Percentiles rank a stretch among this genome's conserved stretches.
Conservation (phyloP, 331 rosid species). For the Acacia pycnantha region DNA sequence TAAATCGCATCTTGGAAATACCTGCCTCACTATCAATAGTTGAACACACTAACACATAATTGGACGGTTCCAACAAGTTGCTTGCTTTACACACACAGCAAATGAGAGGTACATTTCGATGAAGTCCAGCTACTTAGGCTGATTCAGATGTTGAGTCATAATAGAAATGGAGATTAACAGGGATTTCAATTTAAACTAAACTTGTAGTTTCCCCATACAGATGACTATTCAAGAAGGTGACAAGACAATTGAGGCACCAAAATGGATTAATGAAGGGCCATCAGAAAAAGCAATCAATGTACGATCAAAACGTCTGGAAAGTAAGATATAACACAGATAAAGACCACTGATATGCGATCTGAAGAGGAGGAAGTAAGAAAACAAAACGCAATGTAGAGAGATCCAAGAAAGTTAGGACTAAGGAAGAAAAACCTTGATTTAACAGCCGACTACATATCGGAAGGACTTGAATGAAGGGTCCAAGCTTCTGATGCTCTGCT, state of each 20-base stretch:
- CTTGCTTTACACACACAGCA: neutral
- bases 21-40: neutral
- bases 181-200: neutral
- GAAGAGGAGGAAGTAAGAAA: neutral
- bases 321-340: slow-evolving; percentile 36
- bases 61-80: neutral
- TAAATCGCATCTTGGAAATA: neutral
- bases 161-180: slow-evolving; percentile 5
- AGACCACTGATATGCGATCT: slow-evolving; percentile 36
- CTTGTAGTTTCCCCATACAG: neutral
- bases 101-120: slow-evolving; percentile 18
- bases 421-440: slow-evolving; percentile 70
- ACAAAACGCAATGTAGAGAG: slow-evolving; percentile 40
- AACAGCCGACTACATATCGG: slow-evolving; percentile 89
- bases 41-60: neutral
- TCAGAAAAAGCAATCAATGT: slow-evolving; percentile 23
- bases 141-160: slow-evolving; percentile 24
- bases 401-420: slow-evolving; percentile 31
- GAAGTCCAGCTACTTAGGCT: neutral
- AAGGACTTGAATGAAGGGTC: slow-evolving; percentile 85
- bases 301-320: slow-evolving; percentile 15
- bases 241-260: slow-evolving; percentile 26
- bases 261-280: slow-evolving; percentile 17
- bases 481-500: slow-evolving; percentile 92
- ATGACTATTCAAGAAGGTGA: slow-evolving; percentile 10